phyloP scores from a whole-genome alignment of 225 moss, liverwort and hornwort species.

The Straminergon stramineum region DNA sequence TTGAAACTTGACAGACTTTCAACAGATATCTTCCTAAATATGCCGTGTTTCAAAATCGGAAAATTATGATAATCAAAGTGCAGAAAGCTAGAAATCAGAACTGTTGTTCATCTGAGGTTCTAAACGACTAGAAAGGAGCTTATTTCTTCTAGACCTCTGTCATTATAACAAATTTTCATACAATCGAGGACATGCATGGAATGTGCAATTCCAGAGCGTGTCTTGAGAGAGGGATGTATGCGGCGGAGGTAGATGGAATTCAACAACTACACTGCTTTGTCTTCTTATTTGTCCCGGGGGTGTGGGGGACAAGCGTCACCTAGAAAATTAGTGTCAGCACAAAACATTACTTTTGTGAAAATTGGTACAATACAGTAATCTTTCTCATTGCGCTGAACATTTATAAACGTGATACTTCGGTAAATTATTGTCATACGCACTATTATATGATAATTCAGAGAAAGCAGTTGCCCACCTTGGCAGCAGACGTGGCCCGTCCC shows the following conservation, averaged over 20 bases:
- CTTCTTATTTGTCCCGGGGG: not conserved
- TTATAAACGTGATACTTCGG: not conserved
- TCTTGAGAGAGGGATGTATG: not conserved
- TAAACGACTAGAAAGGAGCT: not conserved
- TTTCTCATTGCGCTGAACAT: not conserved
- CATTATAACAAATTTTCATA: not conserved
- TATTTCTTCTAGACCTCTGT: not conserved
- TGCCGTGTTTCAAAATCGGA: not conserved
- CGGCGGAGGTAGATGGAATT: not conserved
- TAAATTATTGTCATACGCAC: too few species aligned
- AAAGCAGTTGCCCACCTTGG: slow-evolving; percentile 28
- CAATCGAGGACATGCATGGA: not conserved
- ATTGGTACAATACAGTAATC: not conserved
- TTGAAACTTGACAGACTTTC: not conserved
- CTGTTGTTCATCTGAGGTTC: not conserved
- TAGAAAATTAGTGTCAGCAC: not conserved
- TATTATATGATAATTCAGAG: not conserved
- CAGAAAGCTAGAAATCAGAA: not conserved
- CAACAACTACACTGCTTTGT: not conserved
- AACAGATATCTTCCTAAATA: not conserved
- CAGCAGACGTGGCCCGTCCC: slow-evolving; percentile 92
- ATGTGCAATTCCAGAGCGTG: not conserved
- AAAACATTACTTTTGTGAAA: not conserved
- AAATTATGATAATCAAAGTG: not conserved
- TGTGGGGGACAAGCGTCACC: not conserved